Evolutionary conservation across 352 stramenopile genomes (phyloP), one percentile per base, ranked within the genome.

Genomic region (Peronospora destructor): DNA sequence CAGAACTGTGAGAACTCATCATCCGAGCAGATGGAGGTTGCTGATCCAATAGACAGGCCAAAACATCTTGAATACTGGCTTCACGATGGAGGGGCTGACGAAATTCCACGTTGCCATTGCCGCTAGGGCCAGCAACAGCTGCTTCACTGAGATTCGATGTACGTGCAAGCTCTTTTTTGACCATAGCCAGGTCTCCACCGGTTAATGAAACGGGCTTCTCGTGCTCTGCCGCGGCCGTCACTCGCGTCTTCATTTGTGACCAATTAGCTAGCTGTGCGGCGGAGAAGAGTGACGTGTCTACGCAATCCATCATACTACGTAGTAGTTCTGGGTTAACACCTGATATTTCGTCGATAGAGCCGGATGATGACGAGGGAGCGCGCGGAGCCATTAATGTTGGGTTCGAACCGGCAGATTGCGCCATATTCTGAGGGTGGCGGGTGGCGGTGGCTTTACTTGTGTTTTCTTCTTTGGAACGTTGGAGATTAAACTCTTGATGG

Each of bases 291-390:
- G 78, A 75, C 56, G 76, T 87, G 61, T 92, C 81, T 10, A 92
- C 78, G 58, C 81, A 92, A 51, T 86, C 72, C 81, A 92, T 92
- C 81, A 92, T 92, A 46, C 76, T 83, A 29, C 85, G 62, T 1
- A 92, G 64, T 32, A 92, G 61, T 40, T 83, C 68, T 6, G 81
- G 64, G 58, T 90, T 92, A n/a, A 79, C 70, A 48, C 68, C 64
- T 1, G 71, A 37, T 3, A 60, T 19, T 11, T 49, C 49, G 2
- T 57, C 45, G 2, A 45, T 21, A 23, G 25, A 33, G 12, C 23
- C 17, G 13, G 11, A 36, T n/a, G 21, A 35, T 11, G 51, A 16
- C 13, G 56, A 13, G 16, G 56, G n/a, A 1, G 46, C 29, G 32
- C 35, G 23, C 3, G 32, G 48, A 33, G 25, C 49, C 16, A 42